Percentiles rank a stretch among this genome's conserved stretches.
phyloP scores from a whole-genome alignment of 192 early-diverging fungal species.

The Gigaspora rosea region DNA sequence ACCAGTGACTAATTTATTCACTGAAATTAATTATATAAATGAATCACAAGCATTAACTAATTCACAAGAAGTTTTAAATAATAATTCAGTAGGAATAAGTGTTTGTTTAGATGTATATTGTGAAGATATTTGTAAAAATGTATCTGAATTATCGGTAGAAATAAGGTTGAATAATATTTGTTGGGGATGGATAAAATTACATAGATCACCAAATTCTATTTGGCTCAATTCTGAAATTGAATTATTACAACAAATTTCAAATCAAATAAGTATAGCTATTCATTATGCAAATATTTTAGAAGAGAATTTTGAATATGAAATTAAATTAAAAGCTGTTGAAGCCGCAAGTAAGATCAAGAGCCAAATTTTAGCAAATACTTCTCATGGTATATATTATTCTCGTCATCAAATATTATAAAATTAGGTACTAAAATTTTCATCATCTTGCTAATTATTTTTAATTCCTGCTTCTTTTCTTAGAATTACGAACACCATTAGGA shows the following conservation, averaged over 20 bases:
- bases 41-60: background rate
- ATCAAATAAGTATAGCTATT: constrained; percentile 48
- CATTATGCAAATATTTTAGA: constrained; percentile 41
- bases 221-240: constrained; percentile 43
- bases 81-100: background rate
- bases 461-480: background rate
- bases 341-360: constrained; percentile 29
- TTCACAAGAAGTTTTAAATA: background rate
- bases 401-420: background rate
- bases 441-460: too few relatives aligned
- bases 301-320: constrained; percentile 43
- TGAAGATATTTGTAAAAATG: too few relatives aligned
- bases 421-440: background rate
- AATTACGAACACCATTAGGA: constrained; percentile 40
- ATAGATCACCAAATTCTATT: too few relatives aligned
- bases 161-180: too few relatives aligned
- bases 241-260: constrained; percentile 45
- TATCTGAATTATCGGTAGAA: too few relatives aligned
- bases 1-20: background rate
- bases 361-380: too few relatives aligned
- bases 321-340: constrained; percentile 45
- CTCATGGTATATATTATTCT: constrained; percentile 29
- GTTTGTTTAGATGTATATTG: background rate
- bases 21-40: background rate
- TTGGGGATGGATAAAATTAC: too few relatives aligned